Evolutionary conservation across 345 rosid species (phyloP), one percentile per base, ranked within the genome.

Genomic region (Erodium maritimum): DNA sequence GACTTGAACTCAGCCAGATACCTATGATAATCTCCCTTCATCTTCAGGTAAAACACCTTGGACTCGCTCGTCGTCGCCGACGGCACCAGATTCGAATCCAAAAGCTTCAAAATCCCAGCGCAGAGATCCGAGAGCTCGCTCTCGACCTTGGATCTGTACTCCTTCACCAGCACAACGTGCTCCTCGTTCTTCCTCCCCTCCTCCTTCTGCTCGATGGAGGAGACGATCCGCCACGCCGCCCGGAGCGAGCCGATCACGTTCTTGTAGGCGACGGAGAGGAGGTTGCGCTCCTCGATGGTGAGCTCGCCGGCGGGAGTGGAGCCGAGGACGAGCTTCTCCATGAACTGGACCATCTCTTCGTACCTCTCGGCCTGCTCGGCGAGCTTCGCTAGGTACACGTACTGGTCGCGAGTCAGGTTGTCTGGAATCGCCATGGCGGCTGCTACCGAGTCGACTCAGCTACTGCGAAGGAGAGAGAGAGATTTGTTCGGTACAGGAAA

Each of bases 351-450:
- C 97, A 90, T 90, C 65, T 90, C 97, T 71, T 90, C 93, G 71
- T 90, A 87, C 21, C 95, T 90, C 75, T 90, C 94, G 21, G 95
- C 97, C 67, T 87, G 95, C 74, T 90, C 94, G 19, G 97, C 91
- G n/a, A 90, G 94, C 75, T 90, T 90, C 14, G 94, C 91, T 91
- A 90, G 77, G 88, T 87, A 91, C 0, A 91, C 94, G 60, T 55
- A 65, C 52, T 91, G 91, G 54, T 91, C 96, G 42, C 94, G 86
- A 0, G 94, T 59, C 5, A 88, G 73, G 2, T 71, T 59, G 24
- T 29, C 37, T 11, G 37, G 37, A 29, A 29, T 29, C 37, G 77
- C 67, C 59, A 69, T 65, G 29, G 83, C 77, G 2, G 50, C n/a
- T n/a, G n/a, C n/a, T n/a, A 29, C 8, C 37, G 37, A 29, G n/a